Evolutionary conservation across 257 asterid genomes (phyloP).

Genomic region (Ligustrum vulgare): DNA sequence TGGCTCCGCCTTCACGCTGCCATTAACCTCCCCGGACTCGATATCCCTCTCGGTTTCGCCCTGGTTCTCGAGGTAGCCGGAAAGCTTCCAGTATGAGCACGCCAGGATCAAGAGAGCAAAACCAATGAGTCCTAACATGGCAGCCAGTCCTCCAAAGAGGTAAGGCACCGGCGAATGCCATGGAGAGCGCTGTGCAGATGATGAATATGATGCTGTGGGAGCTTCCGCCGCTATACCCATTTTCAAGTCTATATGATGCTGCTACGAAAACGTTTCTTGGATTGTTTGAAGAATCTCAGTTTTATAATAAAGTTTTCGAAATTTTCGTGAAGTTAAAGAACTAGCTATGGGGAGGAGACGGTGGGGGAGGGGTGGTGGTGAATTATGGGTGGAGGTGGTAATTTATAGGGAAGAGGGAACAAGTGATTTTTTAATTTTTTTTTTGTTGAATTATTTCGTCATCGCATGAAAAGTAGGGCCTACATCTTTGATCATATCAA

Average conservation of each 20-base stretch:
- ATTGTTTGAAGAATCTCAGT: neutral
- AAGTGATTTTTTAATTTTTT: neutral
- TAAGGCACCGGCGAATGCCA: slow-evolving; percentile 98
- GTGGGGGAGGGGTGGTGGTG: neutral
- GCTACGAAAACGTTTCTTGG: neutral
- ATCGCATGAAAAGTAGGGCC: slow-evolving; percentile 35
- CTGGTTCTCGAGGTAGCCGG: slow-evolving; percentile 50
- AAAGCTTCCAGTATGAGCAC: slow-evolving; percentile 79
- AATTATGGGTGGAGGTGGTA: neutral
- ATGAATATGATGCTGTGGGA: slow-evolving; percentile 22
- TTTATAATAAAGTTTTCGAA: too few relatives aligned
- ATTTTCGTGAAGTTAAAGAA: too few relatives aligned
- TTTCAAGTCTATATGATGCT: neutral
- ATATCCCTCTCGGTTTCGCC: slow-evolving; percentile 45
- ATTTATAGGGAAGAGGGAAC: slow-evolving; percentile 23
- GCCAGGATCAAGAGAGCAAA: slow-evolving; percentile 76
- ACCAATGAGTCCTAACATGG: slow-evolving; percentile 87
- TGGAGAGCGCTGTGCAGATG: slow-evolving; percentile 46
- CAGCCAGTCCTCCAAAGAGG: slow-evolving; percentile 88
- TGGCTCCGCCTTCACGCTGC: slow-evolving; percentile 27
- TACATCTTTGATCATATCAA: neutral
- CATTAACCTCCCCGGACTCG: slow-evolving; percentile 31
- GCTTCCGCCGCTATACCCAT: slow-evolving; percentile 38
- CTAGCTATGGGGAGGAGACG: too few relatives aligned
- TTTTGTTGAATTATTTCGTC: slow-evolving; percentile 36